Conservation (phyloP, 2,329 filamentous ascomycete genomes). For the Cladophialophora chaetospira region DNA sequence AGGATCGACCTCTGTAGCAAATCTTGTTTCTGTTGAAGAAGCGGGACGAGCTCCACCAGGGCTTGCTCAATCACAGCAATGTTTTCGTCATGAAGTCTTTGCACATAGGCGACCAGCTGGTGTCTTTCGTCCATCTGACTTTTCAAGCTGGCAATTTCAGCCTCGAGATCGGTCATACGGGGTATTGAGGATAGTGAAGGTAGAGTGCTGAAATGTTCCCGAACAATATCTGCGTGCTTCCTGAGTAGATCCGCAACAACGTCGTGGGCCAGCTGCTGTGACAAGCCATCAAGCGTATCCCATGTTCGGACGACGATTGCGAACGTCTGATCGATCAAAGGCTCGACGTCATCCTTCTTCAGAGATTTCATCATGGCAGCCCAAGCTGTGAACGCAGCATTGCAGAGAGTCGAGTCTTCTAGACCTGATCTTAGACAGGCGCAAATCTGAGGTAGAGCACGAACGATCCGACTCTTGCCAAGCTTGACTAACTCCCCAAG, state of each 20-base stretch:
- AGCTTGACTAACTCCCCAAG: conserved; percentile 85
- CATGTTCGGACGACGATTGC: conserved; percentile 84
- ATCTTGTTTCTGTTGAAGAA: conserved; percentile 71
- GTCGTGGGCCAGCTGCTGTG: conserved; percentile 61
- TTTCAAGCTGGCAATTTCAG: conserved; percentile 66
- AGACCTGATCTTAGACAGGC: conserved; percentile 89
- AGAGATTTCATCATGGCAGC: conserved; percentile 72
- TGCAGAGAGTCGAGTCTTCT: conserved; percentile 70
- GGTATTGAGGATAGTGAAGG: conserved; percentile 75
- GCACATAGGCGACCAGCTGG: conserved; percentile 69
- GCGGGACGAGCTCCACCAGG: conserved; percentile 73
- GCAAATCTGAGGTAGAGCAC: conserved; percentile 83
- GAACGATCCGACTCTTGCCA: conserved; percentile 70
- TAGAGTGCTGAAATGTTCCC: conserved; percentile 70
- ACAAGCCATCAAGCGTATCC: conserved; percentile 63
- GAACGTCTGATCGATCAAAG: conserved; percentile 84
- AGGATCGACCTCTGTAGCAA: conserved; percentile 77
- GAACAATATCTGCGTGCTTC: conserved; percentile 62
- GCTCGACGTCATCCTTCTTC: conserved; percentile 74
- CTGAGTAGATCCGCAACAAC: conserved; percentile 67
- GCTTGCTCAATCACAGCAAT: conserved; percentile 81
- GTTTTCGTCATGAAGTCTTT: conserved; percentile 79
- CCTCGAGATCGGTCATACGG: conserved; percentile 68
- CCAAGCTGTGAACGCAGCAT: conserved; percentile 83
- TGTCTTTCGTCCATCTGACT: conserved; percentile 65